Conservation (phyloP, 192 early-diverging fungal species). For the Linnemannia schmuckeri region DNA sequence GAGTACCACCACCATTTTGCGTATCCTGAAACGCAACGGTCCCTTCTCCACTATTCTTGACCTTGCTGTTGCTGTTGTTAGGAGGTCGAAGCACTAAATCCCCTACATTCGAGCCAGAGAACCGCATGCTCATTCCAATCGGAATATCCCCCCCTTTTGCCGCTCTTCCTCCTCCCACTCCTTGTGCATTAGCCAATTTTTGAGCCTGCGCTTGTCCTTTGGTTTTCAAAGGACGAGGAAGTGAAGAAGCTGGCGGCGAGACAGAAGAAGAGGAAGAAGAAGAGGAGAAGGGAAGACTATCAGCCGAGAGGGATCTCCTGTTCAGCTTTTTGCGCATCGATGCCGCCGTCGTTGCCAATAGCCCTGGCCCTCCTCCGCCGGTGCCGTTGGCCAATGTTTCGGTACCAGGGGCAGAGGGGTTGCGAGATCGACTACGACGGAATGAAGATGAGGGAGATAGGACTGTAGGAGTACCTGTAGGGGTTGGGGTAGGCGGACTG, state of each 20-base stretch:
- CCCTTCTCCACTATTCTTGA: background rate
- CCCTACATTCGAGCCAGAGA: background rate
- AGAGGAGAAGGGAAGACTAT: background rate
- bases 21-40: background rate
- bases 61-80: background rate
- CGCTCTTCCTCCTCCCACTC: background rate
- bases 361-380: background rate
- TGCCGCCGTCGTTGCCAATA: constrained; percentile 2
- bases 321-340: background rate
- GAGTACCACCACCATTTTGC: background rate
- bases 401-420: background rate
- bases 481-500: background rate
- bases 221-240: background rate
- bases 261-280: background rate
- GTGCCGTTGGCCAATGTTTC: background rate
- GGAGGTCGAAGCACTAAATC: background rate
- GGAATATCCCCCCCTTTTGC: background rate
- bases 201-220: background rate
- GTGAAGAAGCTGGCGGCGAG: background rate
- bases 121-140: background rate
- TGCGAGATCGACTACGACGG: background rate
- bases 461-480: background rate
- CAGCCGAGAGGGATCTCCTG: background rate
- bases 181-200: constrained; percentile 6
- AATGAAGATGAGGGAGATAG: background rate